phyloP scores from a whole-genome alignment of 129 eudicot species.

The Ambrosia trifida region DNA sequence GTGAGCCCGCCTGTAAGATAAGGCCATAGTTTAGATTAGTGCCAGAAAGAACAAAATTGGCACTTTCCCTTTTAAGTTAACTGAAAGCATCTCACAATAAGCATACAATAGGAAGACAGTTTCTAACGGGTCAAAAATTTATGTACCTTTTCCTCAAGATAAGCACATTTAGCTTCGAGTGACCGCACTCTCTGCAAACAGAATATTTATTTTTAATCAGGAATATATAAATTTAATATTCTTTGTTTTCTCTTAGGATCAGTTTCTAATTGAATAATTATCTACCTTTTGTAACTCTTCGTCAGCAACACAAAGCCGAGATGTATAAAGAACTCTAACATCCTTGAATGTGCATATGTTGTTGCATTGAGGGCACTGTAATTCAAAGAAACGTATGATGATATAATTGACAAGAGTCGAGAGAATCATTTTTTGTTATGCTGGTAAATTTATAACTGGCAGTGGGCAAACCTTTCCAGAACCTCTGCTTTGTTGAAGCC shows the following conservation, averaged over 20 bases:
- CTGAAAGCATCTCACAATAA: slow-evolving; percentile 6
- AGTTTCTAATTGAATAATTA: neutral
- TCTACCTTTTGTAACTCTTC: slow-evolving; percentile 74
- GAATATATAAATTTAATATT: neutral
- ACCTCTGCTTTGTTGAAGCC: slow-evolving; percentile 59
- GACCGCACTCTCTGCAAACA: slow-evolving; percentile 37
- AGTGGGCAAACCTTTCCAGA: slow-evolving; percentile 58
- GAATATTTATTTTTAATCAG: slow-evolving; percentile 10
- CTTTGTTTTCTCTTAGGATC: slow-evolving; percentile 1
- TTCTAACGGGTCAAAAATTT: neutral
- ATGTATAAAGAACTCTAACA: slow-evolving; percentile 72
- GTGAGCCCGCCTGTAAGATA: slow-evolving; percentile 19
- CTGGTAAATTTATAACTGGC: neutral
- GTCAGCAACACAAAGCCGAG: slow-evolving; percentile 61
- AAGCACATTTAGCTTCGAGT: slow-evolving; percentile 38
- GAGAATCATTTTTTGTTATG: neutral
- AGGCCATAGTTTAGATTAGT: neutral
- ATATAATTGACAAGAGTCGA: neutral
- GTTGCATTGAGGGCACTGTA: slow-evolving; percentile 94
- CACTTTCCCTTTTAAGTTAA: neutral
- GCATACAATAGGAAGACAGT: neutral
- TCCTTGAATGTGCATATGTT: slow-evolving; percentile 57
- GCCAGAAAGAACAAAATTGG: neutral
- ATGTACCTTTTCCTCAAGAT: slow-evolving; percentile 36
- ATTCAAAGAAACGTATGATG: neutral